Base-by-base conservation (phyloP, 495 filamentous ascomycete genomes). In the Podospora australis region DNA sequence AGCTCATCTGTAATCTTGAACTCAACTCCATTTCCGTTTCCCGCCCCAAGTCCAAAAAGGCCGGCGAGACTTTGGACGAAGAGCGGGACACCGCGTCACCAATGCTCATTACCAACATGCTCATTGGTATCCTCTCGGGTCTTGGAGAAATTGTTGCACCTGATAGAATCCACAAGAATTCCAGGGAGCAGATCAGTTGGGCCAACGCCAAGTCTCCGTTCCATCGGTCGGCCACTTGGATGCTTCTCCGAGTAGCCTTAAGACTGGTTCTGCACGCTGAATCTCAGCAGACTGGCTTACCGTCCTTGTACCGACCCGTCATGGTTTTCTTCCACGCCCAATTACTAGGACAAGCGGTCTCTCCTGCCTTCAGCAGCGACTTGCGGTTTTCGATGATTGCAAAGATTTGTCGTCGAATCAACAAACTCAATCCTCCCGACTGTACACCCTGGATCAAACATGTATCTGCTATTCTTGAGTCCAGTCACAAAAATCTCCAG, bases 171-270 rank as follows among this genome's bases (percentile, higher is more conserved):
- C 40, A 48, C 14, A 87, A 86, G 53, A 68, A 73, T 35, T 83
- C 77, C n/a, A 70, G 78, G 7, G 80, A 87, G 43, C 79, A 85
- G 20, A 74, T 83, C 1, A 34, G 75, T 19, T 84, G 71, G 72
- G 1, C 56, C 2, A 38, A 72, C 20, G 55, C 57, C 11, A 17
- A 19, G 0, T 36, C 53, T 0, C 79, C 79, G 0, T 86, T 80
- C 74, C 69, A 71, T 6, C 48, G 83, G 25, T 83, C 80, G 19
- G 54, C 79, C 0, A 45, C 77, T 0, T 86, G 81, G 81, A 60
- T 85, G 1, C 62, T 86, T 0, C 39, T 83, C 9, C 77, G 82
- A 0, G 79, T 83, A 2, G 52, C 66, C 0, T 43, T 84, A 26
- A 79, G 83, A 39, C 50, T 70, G 21, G 55, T 53, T 0, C 25